Percentiles rank a stretch among this genome's conserved stretches.
phyloP scores from a whole-genome alignment of 305 asterid genomes.

The Rubia peregrina region DNA sequence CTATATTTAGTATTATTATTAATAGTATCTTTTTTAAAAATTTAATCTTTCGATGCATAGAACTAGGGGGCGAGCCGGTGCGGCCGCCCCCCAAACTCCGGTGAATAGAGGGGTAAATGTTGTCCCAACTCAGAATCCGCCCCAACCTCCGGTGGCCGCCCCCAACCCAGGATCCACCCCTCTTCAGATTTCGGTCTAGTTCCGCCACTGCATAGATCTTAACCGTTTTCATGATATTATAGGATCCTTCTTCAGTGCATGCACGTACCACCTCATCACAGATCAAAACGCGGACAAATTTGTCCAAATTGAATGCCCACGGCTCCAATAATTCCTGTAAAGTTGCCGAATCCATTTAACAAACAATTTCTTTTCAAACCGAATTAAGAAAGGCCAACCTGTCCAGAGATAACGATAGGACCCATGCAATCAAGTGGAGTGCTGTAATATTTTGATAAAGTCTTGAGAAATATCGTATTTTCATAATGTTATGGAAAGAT shows the following conservation, averaged over 20 bases:
- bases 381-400: neutral
- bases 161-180: no score
- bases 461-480: no score
- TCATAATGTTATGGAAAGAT: no score
- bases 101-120: no score
- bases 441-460: no score
- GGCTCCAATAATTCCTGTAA: neutral
- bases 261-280: neutral
- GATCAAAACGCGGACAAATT: neutral
- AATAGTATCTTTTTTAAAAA: neutral
- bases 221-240: neutral
- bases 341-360: slow-evolving; percentile 4
- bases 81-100: no score
- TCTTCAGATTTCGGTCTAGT: no score
- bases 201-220: no score
- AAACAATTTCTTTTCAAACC: neutral
- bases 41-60: no score
- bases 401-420: neutral
- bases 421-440: neutral
- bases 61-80: no score
- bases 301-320: neutral
- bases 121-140: no score
- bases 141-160: no score
- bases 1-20: neutral
- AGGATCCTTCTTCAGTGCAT: neutral